These are phyloP conservation scores for Diplogelasinospora grovesii DNA, from an alignment of 495 filamentous ascomycete species.

Conservation along the genomic window DNA sequence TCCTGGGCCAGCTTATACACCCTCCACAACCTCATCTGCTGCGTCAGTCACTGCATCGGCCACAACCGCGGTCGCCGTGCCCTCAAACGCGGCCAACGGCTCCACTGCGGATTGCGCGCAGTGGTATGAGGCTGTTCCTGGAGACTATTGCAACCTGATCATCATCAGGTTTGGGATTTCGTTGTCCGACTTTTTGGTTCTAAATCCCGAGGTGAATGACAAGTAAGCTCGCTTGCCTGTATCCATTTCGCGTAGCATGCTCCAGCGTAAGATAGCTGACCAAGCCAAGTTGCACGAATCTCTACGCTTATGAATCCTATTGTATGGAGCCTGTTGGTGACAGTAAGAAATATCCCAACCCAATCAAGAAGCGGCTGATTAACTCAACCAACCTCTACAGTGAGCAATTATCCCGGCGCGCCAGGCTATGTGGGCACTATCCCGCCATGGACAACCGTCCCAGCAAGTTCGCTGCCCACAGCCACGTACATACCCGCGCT, in stretches of 20 bases:
- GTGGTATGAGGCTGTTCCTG: conserved; percentile 15
- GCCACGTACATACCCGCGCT: too few species aligned
- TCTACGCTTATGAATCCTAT: conserved; percentile 18
- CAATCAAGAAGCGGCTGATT: too few species aligned
- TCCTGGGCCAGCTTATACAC: background rate
- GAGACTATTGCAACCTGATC: conserved; percentile 26
- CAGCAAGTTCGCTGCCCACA: too few species aligned
- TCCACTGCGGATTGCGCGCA: conserved; percentile 10
- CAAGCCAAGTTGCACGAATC: conserved; percentile 31
- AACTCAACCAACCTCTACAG: too few species aligned
- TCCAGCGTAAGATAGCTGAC: too few species aligned
- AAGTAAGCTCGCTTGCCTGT: too few species aligned
- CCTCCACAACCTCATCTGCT: background rate
- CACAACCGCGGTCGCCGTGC: background rate
- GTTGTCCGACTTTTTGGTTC: conserved; percentile 21
- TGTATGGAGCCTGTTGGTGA: conserved; percentile 25
- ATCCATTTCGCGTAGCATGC: too few species aligned
- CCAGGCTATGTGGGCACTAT: too few species aligned
- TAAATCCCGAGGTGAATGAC: conserved; percentile 21
- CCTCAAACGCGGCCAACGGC: background rate
- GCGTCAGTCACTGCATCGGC: background rate
- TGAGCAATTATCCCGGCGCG: too few species aligned
- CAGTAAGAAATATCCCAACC: conserved; percentile 7
- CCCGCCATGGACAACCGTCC: too few species aligned
- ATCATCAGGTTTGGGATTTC: conserved; percentile 18